Evolutionary conservation across 1,284 basidiomycete genomes (phyloP).

Genomic region (Irpex sp.): DNA sequence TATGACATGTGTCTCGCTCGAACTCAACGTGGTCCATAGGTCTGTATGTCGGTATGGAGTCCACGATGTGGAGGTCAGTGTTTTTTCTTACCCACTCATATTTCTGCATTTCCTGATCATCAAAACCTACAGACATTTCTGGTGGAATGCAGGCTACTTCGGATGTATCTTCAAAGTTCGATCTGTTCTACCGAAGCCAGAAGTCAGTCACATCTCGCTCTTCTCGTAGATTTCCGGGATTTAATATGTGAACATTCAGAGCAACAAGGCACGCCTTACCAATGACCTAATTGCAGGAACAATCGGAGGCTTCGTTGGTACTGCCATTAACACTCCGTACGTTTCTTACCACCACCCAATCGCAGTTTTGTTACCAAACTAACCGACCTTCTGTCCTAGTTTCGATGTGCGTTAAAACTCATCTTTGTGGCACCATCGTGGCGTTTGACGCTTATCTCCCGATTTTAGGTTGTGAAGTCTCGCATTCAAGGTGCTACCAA

Average conservation of each 20-base stretch:
- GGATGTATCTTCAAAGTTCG: slow-evolving; percentile 88
- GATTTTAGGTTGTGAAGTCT: slow-evolving; percentile 84
- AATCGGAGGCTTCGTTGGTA: slow-evolving; percentile 90
- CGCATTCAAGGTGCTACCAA: slow-evolving; percentile 82
- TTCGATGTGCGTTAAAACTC: slow-evolving; percentile 49
- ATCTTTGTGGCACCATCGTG: neutral
- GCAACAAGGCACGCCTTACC: slow-evolving; percentile 58
- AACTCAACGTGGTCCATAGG: slow-evolving; percentile 40
- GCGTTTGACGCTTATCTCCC: slow-evolving; percentile 3
- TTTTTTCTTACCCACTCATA: too few species aligned
- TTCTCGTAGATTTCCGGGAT: slow-evolving; percentile 1
- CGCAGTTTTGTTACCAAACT: neutral
- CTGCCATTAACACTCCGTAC: slow-evolving; percentile 75
- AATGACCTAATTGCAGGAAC: slow-evolving; percentile 94
- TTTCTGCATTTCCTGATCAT: too few species aligned
- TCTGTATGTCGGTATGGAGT: slow-evolving; percentile 91
- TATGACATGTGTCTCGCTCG: neutral
- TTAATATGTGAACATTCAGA: slow-evolving; percentile 34
- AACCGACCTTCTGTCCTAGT: slow-evolving; percentile 24
- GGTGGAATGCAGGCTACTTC: slow-evolving; percentile 95
- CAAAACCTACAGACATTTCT: slow-evolving; percentile 56
- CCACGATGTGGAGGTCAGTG: slow-evolving; percentile 88
- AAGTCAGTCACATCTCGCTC: slow-evolving; percentile 41
- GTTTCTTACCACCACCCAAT: slow-evolving; percentile 21
- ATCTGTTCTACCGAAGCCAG: slow-evolving; percentile 76